Conservation (phyloP, 208 protist species). For the Acanthamoeba polyphaga region DNA sequence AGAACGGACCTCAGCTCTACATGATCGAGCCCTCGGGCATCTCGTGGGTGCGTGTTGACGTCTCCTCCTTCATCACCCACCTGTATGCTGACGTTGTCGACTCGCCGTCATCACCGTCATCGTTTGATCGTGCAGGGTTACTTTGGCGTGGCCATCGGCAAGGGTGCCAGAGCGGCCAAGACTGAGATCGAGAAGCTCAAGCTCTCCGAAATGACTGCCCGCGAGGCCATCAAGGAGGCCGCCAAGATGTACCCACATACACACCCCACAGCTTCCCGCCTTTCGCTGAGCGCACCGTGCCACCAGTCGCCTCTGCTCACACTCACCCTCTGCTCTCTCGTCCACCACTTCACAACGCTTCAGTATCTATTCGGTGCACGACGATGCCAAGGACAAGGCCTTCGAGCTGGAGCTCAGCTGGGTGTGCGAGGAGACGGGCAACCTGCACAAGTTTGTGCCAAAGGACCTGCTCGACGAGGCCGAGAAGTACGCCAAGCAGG, state of each 20-base stretch:
- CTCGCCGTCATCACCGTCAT: not conserved
- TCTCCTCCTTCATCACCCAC: not conserved
- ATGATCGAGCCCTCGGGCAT: slow-evolving; percentile 97
- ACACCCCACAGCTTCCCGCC: slow-evolving; percentile 74
- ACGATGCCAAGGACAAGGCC: slow-evolving; percentile 95
- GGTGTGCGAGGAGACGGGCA: slow-evolving; percentile 94
- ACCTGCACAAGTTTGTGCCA: slow-evolving; percentile 87
- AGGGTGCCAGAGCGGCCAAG: slow-evolving; percentile 98
- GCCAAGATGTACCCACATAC: slow-evolving; percentile 94
- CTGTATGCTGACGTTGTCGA: not conserved
- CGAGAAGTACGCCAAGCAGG: slow-evolving; percentile 84
- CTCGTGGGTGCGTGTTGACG: slow-evolving; percentile 77
- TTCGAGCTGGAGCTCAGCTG: slow-evolving; percentile 98
- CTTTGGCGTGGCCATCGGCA: slow-evolving; percentile 97
- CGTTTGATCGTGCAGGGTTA: slow-evolving; percentile 89
- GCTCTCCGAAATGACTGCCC: slow-evolving; percentile 93
- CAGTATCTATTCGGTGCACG: slow-evolving; percentile 89
- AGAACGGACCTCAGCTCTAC: slow-evolving; percentile 96
- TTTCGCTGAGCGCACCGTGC: not conserved
- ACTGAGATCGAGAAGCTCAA: slow-evolving; percentile 99
- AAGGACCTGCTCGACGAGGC: slow-evolving; percentile 85
- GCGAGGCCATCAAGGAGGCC: slow-evolving; percentile 96
- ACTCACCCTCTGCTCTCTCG: not conserved
- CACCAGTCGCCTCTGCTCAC: not conserved
- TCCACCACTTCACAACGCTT: not conserved